Evolutionary conservation across 495 filamentous ascomycete genomes (phyloP).

Genomic region (Neurospora sp.): DNA sequence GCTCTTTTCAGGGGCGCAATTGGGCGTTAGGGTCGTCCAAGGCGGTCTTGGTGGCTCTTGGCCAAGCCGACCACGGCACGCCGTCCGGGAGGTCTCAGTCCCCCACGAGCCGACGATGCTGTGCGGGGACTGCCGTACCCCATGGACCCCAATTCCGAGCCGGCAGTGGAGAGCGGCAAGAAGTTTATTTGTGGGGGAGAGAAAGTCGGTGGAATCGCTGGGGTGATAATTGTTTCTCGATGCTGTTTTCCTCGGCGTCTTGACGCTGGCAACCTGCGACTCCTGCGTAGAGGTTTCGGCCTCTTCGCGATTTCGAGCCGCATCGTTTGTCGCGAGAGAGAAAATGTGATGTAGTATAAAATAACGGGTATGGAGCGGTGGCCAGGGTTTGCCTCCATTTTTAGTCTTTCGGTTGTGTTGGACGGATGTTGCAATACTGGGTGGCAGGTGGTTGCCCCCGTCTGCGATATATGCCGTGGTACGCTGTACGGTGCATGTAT

Average conservation of each 20-base stretch:
- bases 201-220: background rate
- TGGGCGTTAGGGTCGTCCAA: background rate
- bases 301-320: background rate
- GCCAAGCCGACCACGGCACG: background rate
- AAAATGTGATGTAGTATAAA: background rate
- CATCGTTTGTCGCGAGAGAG: background rate
- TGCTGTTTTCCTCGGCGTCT: background rate
- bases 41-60: background rate
- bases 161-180: background rate
- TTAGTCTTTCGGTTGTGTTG: background rate
- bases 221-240: background rate
- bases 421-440: background rate
- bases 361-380: background rate
- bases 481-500: background rate
- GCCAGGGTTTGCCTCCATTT: background rate
- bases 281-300: background rate
- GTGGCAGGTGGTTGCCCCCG: background rate
- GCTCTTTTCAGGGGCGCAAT: background rate
- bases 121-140: background rate
- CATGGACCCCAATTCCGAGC: background rate
- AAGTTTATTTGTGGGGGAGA: background rate
- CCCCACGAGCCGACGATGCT: background rate
- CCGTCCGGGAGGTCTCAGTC: background rate
- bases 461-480: background rate
- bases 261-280: background rate